Conservation (phyloP, 257 asterid species). For the Ballota nigra region DNA sequence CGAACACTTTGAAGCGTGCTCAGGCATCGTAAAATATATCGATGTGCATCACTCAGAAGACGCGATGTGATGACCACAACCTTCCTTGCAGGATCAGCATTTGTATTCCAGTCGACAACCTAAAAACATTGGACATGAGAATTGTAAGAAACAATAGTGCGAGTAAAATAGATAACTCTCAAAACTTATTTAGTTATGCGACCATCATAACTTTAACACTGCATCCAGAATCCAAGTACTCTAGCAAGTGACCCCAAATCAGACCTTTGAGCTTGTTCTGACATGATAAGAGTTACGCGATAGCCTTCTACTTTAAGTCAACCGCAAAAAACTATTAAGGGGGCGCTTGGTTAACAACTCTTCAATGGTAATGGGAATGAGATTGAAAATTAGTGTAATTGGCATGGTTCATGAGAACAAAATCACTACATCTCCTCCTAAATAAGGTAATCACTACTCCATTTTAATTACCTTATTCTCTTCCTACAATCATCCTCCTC, state of each 20-base stretch:
- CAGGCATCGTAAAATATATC: conserved; percentile 80
- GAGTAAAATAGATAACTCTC: neutral
- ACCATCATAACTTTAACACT: conserved; percentile 1
- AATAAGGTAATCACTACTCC: too few relatives aligned
- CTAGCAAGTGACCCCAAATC: conserved; percentile 8
- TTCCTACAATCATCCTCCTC: too few relatives aligned
- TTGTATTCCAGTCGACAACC: conserved; percentile 64
- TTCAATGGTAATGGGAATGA: too few relatives aligned
- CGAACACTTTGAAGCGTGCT: conserved; percentile 52
- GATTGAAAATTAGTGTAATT: too few relatives aligned
- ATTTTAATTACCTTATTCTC: too few relatives aligned
- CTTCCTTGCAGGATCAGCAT: conserved; percentile 52
- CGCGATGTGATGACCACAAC: conserved; percentile 79
- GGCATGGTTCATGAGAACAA: too few relatives aligned
- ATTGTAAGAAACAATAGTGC: neutral
- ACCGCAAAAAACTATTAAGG: neutral
- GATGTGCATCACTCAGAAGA: conserved; percentile 89
- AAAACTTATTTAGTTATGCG: neutral
- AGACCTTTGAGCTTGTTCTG: conserved; percentile 10
- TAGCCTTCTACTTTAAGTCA: neutral
- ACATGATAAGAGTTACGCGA: neutral
- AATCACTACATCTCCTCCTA: too few relatives aligned
- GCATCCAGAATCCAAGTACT: conserved; percentile 19
- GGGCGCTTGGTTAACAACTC: too few relatives aligned
- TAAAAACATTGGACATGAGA: conserved; percentile 26